Evolutionary conservation across 2,329 filamentous ascomycete genomes (phyloP).

Genomic region (Calonectria fujianensis): DNA sequence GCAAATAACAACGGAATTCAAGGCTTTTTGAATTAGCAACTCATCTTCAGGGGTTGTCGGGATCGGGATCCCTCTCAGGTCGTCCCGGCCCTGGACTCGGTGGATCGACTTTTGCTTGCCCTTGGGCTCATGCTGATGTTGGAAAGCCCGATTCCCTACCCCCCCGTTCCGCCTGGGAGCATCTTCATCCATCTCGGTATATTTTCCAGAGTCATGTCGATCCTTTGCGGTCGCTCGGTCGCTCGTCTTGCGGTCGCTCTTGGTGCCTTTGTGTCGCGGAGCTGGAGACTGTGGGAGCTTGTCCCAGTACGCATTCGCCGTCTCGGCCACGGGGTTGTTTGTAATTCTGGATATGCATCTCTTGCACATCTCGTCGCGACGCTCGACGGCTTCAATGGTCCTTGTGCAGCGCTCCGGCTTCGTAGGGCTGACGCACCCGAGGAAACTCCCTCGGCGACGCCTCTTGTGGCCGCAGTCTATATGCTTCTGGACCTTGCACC

Average conservation of each 20-base stretch:
- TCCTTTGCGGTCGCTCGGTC: no score
- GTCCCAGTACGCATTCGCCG: slow-evolving; percentile 13
- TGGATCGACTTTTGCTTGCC: background rate
- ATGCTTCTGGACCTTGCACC: background rate
- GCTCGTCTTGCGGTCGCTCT: background rate
- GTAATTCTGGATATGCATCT: background rate
- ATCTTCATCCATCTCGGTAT: background rate
- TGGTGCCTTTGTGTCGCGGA: background rate
- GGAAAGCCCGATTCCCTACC: background rate
- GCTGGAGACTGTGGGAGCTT: no score
- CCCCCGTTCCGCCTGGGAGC: background rate
- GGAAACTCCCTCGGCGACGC: background rate
- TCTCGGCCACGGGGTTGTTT: background rate
- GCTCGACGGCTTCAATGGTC: background rate
- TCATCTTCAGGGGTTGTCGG: slow-evolving; percentile 1
- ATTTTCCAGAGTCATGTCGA: background rate
- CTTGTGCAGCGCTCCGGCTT: slow-evolving; percentile 1
- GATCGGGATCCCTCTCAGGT: background rate
- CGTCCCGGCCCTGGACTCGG: background rate
- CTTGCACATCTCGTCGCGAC: background rate
- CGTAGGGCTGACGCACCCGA: background rate
- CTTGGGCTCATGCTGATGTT: background rate
- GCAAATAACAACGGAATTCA: slow-evolving; percentile 2
- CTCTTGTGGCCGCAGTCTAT: background rate
- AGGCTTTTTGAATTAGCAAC: background rate